phyloP scores from a whole-genome alignment of 2,329 filamentous ascomycete species.

The Sporothrix phasma region DNA sequence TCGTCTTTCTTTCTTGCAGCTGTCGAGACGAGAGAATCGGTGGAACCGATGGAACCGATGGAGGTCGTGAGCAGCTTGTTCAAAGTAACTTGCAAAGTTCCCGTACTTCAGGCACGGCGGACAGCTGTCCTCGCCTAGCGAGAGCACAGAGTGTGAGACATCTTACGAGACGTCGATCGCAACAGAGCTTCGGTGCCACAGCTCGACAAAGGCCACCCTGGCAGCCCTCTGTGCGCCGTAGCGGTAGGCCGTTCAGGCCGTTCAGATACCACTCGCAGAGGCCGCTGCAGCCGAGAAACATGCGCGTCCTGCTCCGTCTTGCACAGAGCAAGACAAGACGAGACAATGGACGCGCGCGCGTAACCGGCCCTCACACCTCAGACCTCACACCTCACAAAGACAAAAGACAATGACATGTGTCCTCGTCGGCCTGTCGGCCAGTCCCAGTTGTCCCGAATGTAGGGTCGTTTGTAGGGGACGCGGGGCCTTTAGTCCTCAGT shows the following conservation, averaged over 20 bases:
- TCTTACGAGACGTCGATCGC: no score
- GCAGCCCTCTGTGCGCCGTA: background rate
- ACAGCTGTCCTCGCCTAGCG: background rate
- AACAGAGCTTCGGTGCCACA: background rate
- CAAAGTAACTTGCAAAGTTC: no score
- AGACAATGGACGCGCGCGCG: background rate
- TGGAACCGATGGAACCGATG: background rate
- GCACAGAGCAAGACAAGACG: background rate
- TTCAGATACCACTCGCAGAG: no score
- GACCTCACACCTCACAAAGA: no score
- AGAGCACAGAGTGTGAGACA: background rate
- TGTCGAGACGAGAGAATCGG: no score
- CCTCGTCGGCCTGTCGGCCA: background rate
- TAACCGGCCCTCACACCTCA: no score
- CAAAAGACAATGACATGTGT: background rate
- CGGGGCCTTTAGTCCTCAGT: no score
- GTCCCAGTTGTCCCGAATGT: no score
- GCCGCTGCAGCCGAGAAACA: background rate
- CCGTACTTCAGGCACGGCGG: no score
- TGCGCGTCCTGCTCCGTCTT: background rate
- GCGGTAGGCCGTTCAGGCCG: no score
- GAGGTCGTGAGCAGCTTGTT: background rate
- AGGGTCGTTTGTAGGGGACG: no score
- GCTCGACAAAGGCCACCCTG: background rate
- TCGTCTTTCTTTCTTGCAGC: no score